Evolutionary conservation across 2,329 filamentous ascomycete genomes (phyloP), one percentile per base, ranked within the genome.

Genomic region (Trichophyton verrucosum): DNA sequence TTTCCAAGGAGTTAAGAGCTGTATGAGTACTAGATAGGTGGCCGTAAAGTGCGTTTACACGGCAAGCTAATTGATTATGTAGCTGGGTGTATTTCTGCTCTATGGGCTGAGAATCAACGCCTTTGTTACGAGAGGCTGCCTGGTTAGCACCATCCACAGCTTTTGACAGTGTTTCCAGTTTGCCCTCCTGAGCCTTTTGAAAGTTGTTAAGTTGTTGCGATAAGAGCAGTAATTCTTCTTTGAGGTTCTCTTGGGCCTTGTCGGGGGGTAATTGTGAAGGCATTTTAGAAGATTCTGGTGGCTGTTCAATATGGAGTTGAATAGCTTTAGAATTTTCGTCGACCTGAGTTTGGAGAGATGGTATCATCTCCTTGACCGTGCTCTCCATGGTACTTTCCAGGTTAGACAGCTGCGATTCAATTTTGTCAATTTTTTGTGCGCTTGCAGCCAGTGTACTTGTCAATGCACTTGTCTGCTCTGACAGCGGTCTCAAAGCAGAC

Each of bases 1-100:
- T 60, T 65, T 81, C 76, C 6, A 85, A 64, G 0, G 73, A 75
- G 33, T 68, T 67, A 22, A 74, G 44, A 40, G n/a, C 65, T 67
- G 2, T 6, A 53, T 53, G 22, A 33, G 27, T 24, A 15, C 22
- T 24, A n/a, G 49, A 2, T n/a, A 33, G 17, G 4, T 42, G 55
- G 15, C n/a, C 17, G 13, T 22, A 15, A 13, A 57, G 20, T 15
- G 33, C 1, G 40, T 57, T 57, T 22, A 44, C 17, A 13, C 6
- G 20, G n/a, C 13, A 13, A 15, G 15, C 11, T 7, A 40, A 24
- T 13, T 42, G 55, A 17, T 3, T 8, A 22, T 42, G 9, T 13
- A 57, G 22, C n/a, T 57, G 24, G 20, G 15, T 22, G n/a, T 42
- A 44, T 20, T 17, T 22, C 33, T 40, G 55, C n/a, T 57, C 11